phyloP scores from a whole-genome alignment of 2,329 filamentous ascomycete species.

The Raffaelea albimanens region DNA sequence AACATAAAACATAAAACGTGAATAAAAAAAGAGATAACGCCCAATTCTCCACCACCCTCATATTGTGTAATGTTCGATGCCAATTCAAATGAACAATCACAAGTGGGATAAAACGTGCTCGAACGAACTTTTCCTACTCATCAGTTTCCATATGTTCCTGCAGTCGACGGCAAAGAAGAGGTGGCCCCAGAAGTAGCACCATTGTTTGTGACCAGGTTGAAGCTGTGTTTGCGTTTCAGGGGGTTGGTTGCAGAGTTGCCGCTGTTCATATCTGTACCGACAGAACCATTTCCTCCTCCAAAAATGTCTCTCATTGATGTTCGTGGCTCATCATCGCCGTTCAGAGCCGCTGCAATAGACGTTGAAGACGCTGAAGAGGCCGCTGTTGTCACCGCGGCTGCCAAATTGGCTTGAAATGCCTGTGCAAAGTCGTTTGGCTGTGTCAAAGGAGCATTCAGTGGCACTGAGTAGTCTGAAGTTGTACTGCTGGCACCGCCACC shows the following conservation, averaged over 20 bases:
- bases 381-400: constrained; percentile 16
- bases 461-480: constrained; percentile 36
- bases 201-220: constrained; percentile 13
- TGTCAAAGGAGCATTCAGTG: constrained; percentile 44
- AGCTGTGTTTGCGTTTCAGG: constrained; percentile 30
- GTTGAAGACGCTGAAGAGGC: background rate
- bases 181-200: too few relatives aligned
- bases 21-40: background rate
- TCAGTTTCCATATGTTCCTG: too few relatives aligned
- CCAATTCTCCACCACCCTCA: background rate
- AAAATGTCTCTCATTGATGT: constrained; percentile 35
- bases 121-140: background rate
- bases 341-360: constrained; percentile 10
- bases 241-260: constrained; percentile 11
- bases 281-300: background rate
- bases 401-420: constrained; percentile 33
- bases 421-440: constrained; percentile 43
- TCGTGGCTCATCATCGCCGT: too few relatives aligned
- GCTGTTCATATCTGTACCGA: constrained; percentile 13
- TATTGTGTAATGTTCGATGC: background rate
- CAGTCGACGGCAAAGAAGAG: too few relatives aligned
- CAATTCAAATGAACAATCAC: background rate
- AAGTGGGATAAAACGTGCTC: background rate
- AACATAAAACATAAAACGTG: background rate
- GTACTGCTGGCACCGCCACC: constrained; percentile 20